These are phyloP conservation scores for Mycena latifolia DNA, from an alignment of 768 basidiomycete species.

Conservation along the genomic window DNA sequence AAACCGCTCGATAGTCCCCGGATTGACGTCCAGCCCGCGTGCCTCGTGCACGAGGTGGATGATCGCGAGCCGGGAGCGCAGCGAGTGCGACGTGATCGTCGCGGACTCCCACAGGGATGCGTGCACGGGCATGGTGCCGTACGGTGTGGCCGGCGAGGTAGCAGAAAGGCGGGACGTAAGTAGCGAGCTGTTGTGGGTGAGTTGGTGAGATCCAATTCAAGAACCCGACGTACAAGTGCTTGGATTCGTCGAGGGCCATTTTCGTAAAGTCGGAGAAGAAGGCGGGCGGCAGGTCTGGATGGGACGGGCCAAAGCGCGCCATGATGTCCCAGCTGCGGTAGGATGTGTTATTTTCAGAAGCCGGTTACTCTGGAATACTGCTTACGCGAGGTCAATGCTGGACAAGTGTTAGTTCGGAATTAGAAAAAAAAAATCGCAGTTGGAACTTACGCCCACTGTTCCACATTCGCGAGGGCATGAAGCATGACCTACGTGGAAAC, in stretches of 20 bases:
- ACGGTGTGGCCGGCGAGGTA: constrained; percentile 74
- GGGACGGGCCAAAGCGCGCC: constrained; percentile 75
- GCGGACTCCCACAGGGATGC: constrained; percentile 88
- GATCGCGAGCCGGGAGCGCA: constrained; percentile 81
- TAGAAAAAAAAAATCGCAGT: constrained; percentile 6
- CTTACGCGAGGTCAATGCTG: constrained; percentile 82
- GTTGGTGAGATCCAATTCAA: background rate
- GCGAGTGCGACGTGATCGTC: constrained; percentile 70
- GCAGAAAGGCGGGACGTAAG: constrained; percentile 71
- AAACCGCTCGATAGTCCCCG: constrained; percentile 81
- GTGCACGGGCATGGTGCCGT: constrained; percentile 81
- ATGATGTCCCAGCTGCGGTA: constrained; percentile 82
- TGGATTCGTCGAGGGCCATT: constrained; percentile 89
- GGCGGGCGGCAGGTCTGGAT: constrained; percentile 72
- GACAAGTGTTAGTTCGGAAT: background rate
- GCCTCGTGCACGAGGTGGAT: constrained; percentile 91
- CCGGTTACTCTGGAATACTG: constrained; percentile 11
- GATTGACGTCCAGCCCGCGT: constrained; percentile 87
- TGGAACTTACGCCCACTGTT: constrained; percentile 83
- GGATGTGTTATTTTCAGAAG: constrained; percentile 1
- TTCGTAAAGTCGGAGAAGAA: constrained; percentile 88
- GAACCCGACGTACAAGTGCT: constrained; percentile 68
- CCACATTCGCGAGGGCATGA: constrained; percentile 87
- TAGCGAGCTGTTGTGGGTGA: constrained; percentile 55
- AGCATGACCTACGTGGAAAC: constrained; percentile 61